Conservation (phyloP, 306 rosid genomes). For the Trifolium fragiferum region DNA sequence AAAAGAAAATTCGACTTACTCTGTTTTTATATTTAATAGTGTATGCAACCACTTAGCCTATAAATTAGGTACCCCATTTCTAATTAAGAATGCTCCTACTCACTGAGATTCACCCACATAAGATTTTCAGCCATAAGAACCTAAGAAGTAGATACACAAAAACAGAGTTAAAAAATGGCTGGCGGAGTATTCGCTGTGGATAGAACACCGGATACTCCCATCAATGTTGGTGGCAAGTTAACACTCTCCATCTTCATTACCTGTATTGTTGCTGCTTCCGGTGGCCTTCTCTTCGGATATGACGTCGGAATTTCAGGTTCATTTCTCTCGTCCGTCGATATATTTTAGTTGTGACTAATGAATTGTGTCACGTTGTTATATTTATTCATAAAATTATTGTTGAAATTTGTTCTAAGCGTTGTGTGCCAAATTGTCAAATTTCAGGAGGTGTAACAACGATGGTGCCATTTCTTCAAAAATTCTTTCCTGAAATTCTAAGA, state of each 20-base stretch:
- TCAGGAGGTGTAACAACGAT: conserved; percentile 76
- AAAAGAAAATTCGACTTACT: neutral
- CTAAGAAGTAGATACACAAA: neutral
- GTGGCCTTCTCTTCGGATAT: conserved; percentile 69
- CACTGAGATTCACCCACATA: neutral
- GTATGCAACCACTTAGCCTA: neutral
- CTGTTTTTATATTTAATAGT: neutral
- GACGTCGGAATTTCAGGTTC: conserved; percentile 67
- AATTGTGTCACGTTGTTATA: neutral
- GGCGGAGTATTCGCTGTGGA: conserved; percentile 49
- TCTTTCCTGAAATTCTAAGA: conserved; percentile 62
- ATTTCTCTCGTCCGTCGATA: no score
- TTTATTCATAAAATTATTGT: neutral
- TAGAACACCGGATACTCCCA: conserved; percentile 1
- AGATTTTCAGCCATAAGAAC: neutral
- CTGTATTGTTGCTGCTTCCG: conserved; percentile 67
- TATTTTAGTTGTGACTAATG: no score
- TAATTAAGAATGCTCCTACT: neutral
- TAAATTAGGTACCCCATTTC: neutral
- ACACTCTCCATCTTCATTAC: conserved; percentile 55
- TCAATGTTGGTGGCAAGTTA: conserved; percentile 44
- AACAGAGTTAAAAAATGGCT: conserved; percentile 44
- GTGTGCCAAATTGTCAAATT: neutral
- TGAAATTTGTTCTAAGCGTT: neutral
- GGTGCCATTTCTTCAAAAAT: conserved; percentile 65